Evolutionary conservation across 1,139 yeast genomes (phyloP).

Genomic region (Pichia sp.): DNA sequence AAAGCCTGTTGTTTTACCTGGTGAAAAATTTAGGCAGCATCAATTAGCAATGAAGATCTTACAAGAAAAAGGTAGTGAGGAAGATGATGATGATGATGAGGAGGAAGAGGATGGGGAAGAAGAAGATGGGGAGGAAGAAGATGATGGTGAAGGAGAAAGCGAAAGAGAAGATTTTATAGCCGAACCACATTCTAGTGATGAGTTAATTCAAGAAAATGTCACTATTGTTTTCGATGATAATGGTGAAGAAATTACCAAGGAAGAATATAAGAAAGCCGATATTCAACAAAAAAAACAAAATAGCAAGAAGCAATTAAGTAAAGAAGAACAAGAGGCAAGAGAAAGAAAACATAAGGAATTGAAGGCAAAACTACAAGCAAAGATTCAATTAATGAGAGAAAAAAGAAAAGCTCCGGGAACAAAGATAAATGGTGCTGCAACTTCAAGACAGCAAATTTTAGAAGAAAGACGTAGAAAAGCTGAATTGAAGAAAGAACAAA

Average conservation of each 20-base stretch:
- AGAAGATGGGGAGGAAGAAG: constrained; percentile 16
- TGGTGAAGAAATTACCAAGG: constrained; percentile 11
- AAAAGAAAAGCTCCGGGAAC: constrained; percentile 91
- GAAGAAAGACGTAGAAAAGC: constrained; percentile 48
- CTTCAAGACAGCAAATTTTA: constrained; percentile 68
- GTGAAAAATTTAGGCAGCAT: constrained; percentile 21
- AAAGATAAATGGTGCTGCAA: constrained; percentile 71
- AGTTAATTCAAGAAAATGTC: constrained; percentile 36
- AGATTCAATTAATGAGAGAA: constrained; percentile 63
- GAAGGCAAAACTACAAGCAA: constrained; percentile 53
- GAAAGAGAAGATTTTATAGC: constrained; percentile 12
- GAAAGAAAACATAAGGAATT: constrained; percentile 57
- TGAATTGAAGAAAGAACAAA: constrained; percentile 35
- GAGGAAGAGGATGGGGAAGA: constrained; percentile 12
- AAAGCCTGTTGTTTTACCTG: constrained; percentile 53
- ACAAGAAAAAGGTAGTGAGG: constrained; percentile 12
- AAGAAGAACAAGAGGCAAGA: constrained; percentile 43
- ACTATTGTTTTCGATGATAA: constrained; percentile 42
- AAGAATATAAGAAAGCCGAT: constrained; percentile 13
- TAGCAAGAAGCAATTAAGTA: constrained; percentile 32
- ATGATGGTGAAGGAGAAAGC: constrained; percentile 7
- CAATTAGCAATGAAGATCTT: constrained; percentile 11
- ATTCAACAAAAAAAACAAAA: constrained; percentile 16
- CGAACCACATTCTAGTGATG: background rate
- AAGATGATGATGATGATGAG: constrained; percentile 13